phyloP scores from a whole-genome alignment of 768 basidiomycete genomes.

The Agrocybe praecox region DNA sequence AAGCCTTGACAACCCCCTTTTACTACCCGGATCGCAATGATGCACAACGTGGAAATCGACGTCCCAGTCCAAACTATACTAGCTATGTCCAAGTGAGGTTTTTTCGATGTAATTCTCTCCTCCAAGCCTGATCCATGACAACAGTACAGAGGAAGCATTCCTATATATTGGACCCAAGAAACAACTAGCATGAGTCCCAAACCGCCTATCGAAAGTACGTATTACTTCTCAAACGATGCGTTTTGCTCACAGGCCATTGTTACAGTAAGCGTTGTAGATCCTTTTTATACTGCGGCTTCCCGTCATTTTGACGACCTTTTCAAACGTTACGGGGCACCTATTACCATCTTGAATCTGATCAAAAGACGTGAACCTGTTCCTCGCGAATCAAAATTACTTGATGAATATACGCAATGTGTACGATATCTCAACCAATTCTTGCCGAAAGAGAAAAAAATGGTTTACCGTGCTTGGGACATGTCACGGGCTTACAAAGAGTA shows the following conservation, averaged over 20 bases:
- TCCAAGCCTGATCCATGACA: not conserved
- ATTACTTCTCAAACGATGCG: not conserved
- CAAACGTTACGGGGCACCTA: slow-evolving; percentile 84
- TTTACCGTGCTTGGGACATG: slow-evolving; percentile 97
- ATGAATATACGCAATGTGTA: slow-evolving; percentile 92
- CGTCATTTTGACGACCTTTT: slow-evolving; percentile 93
- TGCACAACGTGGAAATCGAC: slow-evolving; percentile 38
- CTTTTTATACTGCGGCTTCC: slow-evolving; percentile 92
- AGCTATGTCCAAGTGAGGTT: slow-evolving; percentile 88
- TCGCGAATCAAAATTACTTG: slow-evolving; percentile 86
- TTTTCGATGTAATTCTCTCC: not conserved
- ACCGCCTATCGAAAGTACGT: slow-evolving; percentile 94
- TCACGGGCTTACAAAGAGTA: slow-evolving; percentile 92
- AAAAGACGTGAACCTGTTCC: slow-evolving; percentile 80
- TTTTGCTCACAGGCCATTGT: not conserved
- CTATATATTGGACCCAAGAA: slow-evolving; percentile 97
- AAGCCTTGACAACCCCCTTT: slow-evolving; percentile 87
- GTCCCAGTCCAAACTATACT: slow-evolving; percentile 85
- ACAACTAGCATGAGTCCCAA: slow-evolving; percentile 86
- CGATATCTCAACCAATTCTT: slow-evolving; percentile 94
- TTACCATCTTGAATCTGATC: slow-evolving; percentile 93
- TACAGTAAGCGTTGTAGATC: slow-evolving; percentile 89
- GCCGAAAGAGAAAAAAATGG: slow-evolving; percentile 82
- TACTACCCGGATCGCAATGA: slow-evolving; percentile 63
- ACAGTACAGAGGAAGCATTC: slow-evolving; percentile 93